Percentiles rank a stretch among this genome's conserved stretches.
Conservation (phyloP, 169 alveolate species). For the Ichthyophthirius multifiliis region DNA sequence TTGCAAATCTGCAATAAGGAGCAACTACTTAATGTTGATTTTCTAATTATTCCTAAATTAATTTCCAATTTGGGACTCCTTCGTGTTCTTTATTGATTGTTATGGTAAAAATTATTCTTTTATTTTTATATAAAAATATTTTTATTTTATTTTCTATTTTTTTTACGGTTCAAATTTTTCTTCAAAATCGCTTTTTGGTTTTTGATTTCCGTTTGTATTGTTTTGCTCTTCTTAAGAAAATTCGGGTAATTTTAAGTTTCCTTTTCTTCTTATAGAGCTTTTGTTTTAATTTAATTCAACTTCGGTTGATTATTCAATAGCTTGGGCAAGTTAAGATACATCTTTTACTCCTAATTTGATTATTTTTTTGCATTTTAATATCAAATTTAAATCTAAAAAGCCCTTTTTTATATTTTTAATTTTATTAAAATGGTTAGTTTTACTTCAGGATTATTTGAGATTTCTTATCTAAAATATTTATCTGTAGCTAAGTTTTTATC, state of each 20-base stretch:
- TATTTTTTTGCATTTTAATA: conserved; percentile 75
- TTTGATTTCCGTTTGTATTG: conserved; percentile 41
- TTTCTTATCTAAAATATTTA: conserved; percentile 58
- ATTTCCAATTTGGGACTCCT: conserved; percentile 25
- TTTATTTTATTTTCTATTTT: background rate
- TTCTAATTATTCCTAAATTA: conserved; percentile 26
- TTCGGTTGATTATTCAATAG: conserved; percentile 48
- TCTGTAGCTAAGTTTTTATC: conserved; percentile 69
- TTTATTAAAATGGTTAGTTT: background rate
- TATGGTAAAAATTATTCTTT: conserved; percentile 12
- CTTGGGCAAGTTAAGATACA: conserved; percentile 42
- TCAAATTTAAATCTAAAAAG: conserved; percentile 46
- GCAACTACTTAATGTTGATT: conserved; percentile 27
- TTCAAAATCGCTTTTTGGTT: conserved; percentile 31
- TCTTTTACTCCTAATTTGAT: conserved; percentile 51
- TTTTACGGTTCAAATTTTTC: conserved; percentile 26
- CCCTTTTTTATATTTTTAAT: conserved; percentile 25
- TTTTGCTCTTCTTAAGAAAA: conserved; percentile 30
- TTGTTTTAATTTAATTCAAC: conserved; percentile 59
- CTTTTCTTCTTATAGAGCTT: conserved; percentile 63
- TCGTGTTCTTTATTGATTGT: conserved; percentile 15
- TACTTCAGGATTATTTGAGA: conserved; percentile 31
- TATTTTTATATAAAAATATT: background rate
- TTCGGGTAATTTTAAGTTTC: conserved; percentile 64
- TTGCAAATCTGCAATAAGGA: conserved; percentile 36